These are phyloP conservation scores for Phytophthora syringae DNA, from an alignment of 352 stramenopile species.

Conservation along the genomic window DNA sequence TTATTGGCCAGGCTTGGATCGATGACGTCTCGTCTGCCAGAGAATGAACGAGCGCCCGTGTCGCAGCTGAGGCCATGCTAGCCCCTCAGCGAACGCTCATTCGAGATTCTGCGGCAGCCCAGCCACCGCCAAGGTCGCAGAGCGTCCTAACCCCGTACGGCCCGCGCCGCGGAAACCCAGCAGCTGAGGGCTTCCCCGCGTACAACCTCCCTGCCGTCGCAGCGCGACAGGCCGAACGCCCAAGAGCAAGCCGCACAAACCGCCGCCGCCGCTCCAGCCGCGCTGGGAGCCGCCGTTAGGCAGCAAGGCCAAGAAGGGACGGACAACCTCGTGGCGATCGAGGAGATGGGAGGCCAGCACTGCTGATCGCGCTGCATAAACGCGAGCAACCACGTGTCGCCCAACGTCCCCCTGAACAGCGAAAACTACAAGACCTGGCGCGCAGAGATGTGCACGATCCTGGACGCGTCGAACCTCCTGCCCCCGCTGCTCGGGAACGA, in stretches of 20 bases:
- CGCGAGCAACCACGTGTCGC: constrained; percentile 4
- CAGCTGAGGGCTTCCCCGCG: constrained; percentile 1
- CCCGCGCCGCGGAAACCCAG: neutral
- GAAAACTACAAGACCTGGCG: constrained; percentile 7
- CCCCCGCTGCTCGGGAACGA: neutral
- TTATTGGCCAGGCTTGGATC: too few species aligned
- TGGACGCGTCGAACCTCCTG: neutral
- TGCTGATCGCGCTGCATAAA: constrained; percentile 8
- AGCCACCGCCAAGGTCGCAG: neutral
- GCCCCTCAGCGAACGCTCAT: neutral
- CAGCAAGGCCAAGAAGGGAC: too few species aligned
- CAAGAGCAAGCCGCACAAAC: too few species aligned
- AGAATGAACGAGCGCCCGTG: too few species aligned
- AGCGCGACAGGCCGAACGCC: too few species aligned
- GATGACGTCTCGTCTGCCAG: neutral
- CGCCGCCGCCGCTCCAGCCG: too few species aligned
- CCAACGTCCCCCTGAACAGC: constrained; percentile 2
- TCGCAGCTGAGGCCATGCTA: too few species aligned
- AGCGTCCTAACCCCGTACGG: constrained; percentile 3
- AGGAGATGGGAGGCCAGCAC: neutral
- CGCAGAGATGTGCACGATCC: constrained; percentile 4
- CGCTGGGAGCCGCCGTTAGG: too few species aligned
- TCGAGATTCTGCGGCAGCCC: constrained; percentile 1
- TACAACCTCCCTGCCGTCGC: neutral
- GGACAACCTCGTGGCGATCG: too few species aligned